Evolutionary conservation across 164 flowering plant genomes (phyloP), one percentile per base, ranked within the genome.

Genomic region (Tetracentron sinense): DNA sequence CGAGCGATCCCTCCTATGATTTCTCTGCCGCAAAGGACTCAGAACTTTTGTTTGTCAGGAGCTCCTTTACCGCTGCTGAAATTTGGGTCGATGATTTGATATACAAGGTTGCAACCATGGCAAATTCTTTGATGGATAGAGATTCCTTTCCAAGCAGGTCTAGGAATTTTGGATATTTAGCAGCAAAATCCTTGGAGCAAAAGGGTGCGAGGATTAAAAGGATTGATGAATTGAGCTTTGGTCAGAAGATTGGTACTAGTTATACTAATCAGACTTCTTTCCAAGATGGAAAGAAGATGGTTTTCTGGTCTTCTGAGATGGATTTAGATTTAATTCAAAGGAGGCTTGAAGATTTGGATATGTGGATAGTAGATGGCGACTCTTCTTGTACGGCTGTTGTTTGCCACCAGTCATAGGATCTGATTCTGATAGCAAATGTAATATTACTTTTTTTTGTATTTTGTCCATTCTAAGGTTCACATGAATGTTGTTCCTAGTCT

Each of bases 351-450:
- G 69, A 69, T 54, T 42, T 82, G 61, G 78, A 79, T 16, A 3
- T 86, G 75, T 92, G 98, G 98, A 60, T 63, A 23, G 46, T 89
- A 53, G 92, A 89, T 73, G 72, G 49, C 30, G 93, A 93, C n/a
- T 66, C 58, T 10, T 83, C 94, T 27, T 93, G 98, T 67, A 74
- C n/a, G 0, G 89, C 89, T 38, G 96, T 93, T 58, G 65, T 83
- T 46, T 93, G 98, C 69, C 89, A 86, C 51, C 74, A 57, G 56
- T 81, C 80, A 60, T 87, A 80, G 72, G 33, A 64, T 67, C 61
- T 63, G 22, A n/a, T n/a, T n/a, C n/a, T n/a, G n/a, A n/a, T n/a
- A n/a, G n/a, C n/a, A n/a, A n/a, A n/a, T n/a, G n/a, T n/a, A n/a
- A n/a, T n/a, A n/a, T n/a, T n/a, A n/a, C n/a, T n/a, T n/a, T n/a